phyloP scores from a whole-genome alignment of 768 basidiomycete genomes.

The Lentinula boryana region DNA sequence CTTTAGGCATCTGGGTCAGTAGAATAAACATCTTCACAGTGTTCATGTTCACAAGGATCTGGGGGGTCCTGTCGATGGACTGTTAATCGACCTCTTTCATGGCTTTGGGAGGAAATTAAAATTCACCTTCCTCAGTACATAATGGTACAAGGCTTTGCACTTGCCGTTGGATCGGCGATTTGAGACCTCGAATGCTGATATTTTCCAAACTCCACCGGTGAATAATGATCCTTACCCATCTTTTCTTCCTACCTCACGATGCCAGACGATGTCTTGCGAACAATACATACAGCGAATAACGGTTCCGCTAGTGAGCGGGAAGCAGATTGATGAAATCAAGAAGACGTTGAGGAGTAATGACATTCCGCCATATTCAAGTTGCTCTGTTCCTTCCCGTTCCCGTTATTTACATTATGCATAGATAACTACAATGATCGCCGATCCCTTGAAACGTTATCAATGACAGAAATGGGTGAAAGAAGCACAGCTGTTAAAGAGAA shows the following conservation, averaged over 20 bases:
- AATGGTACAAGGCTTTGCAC: background rate
- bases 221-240: background rate
- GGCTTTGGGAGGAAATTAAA: too few relatives aligned
- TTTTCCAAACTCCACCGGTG: background rate
- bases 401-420: background rate
- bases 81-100: too few relatives aligned
- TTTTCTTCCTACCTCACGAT: background rate
- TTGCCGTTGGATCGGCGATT: background rate
- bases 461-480: background rate
- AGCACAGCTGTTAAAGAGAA: too few relatives aligned
- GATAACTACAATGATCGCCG: background rate
- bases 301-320: background rate
- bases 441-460: constrained; percentile 1
- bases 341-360: background rate
- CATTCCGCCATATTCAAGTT: background rate
- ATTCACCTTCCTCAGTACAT: too few relatives aligned
- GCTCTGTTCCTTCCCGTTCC: background rate
- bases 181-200: background rate
- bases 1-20: background rate
- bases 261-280: background rate
- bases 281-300: background rate
- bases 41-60: too few relatives aligned
- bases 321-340: constrained; percentile 1
- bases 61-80: too few relatives aligned
- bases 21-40: too few relatives aligned